A percentile compares a stretch with the other conserved stretches of the same genome.
Evolutionary conservation across 257 asterid genomes (phyloP).

Genomic region (Scutellaria baicalensis): DNA sequence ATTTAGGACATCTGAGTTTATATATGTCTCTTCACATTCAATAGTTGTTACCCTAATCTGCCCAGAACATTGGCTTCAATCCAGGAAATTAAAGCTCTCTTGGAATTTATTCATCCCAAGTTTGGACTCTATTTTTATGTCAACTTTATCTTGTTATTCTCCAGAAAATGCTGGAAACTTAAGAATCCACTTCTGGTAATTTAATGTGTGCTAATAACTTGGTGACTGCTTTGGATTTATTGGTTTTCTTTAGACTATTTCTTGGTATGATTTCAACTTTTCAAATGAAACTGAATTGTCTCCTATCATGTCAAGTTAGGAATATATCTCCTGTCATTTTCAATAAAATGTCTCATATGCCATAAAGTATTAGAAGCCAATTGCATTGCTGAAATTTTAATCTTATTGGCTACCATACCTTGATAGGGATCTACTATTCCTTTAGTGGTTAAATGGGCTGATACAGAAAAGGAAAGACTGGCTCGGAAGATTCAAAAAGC

Average conservation of each 20-base stretch:
- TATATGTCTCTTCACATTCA: background rate
- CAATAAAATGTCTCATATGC: background rate
- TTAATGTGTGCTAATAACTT: background rate
- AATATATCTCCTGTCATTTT: background rate
- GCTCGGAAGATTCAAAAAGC: conserved; percentile 88
- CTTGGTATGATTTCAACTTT: background rate
- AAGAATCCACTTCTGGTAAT: conserved; percentile 1
- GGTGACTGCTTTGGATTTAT: background rate
- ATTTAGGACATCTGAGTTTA: background rate
- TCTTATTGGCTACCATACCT: conserved; percentile 4
- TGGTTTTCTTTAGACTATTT: background rate
- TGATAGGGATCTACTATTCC: conserved; percentile 78
- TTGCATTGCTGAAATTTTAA: conserved; percentile 3
- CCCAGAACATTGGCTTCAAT: background rate
- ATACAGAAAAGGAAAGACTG: conserved; percentile 93
- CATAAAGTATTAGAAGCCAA: background rate
- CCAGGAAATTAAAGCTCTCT: background rate
- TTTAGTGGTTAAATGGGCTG: conserved; percentile 99
- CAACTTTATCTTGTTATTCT: background rate
- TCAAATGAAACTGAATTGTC: background rate
- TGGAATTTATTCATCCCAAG: background rate
- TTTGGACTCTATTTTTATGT: background rate
- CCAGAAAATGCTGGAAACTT: background rate
- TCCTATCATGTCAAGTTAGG: background rate
- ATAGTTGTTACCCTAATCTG: background rate